These are phyloP conservation scores for Microsporum canis DNA, from an alignment of 2,329 filamentous ascomycete species.

Conservation along the genomic window DNA sequence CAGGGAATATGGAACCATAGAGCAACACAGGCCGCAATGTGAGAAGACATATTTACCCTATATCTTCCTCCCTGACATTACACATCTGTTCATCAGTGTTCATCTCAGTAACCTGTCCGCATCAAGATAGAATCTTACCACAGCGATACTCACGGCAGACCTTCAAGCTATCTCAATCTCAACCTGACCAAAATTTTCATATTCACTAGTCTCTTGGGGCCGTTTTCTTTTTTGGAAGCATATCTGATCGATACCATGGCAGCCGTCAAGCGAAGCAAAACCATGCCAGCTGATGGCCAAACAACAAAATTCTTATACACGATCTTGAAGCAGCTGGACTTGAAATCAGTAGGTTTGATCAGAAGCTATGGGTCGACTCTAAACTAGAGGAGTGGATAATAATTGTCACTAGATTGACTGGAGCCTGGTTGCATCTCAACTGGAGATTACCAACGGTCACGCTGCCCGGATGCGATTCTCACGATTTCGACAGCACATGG, in stretches of 20 bases:
- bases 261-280: slow-evolving; percentile 31
- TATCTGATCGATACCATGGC: slow-evolving; percentile 17
- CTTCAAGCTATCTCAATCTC: background rate
- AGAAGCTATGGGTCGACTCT: slow-evolving; percentile 10
- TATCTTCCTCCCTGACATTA: background rate
- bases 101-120: background rate
- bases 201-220: background rate
- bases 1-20: background rate
- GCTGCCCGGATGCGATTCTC: slow-evolving; percentile 48
- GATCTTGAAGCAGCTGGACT: slow-evolving; percentile 45
- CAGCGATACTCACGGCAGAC: background rate
- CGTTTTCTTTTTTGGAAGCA: too few relatives aligned
- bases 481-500: slow-evolving; percentile 44
- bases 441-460: slow-evolving; percentile 46
- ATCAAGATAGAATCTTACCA: background rate
- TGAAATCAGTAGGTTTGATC: slow-evolving; percentile 36
- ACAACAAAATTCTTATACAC: slow-evolving; percentile 44
- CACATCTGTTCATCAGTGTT: background rate
- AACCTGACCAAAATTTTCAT: background rate
- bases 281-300: slow-evolving; percentile 39
- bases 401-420: slow-evolving; percentile 38
- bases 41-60: slow-evolving; percentile 4
- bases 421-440: slow-evolving; percentile 39
- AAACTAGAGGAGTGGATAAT: background rate
- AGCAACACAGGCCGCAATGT: background rate